Base-by-base conservation (phyloP, 805 yeast species). In the Cyberlindnera bimundalis region DNA sequence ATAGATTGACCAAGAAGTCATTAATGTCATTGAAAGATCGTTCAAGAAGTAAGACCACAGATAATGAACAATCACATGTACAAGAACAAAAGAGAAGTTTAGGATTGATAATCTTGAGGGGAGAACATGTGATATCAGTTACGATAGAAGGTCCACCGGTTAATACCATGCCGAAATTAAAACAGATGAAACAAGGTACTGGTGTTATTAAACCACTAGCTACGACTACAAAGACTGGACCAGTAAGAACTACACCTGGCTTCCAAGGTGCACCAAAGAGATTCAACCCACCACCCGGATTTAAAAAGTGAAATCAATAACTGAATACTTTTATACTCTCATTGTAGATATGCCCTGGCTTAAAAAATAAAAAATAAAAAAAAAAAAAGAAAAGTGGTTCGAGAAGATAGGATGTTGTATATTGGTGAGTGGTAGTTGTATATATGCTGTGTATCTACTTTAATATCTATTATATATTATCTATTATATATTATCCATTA, bases 71-170 rank as follows among this genome's bases (percentile, higher is more conserved):
- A 11, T 28, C 34, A 10, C 45, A 53, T 15, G 58, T 73, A 21
- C 70, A 68, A 29, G 84, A 81, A 45, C 90, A 84, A 47, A 86
- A 81, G 54, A 70, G 98, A 42, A 66, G 78, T 5, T 64, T 93
- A 18, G 98, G 98, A 0, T 71, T 93, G 37, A 74, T 86, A 2
- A 83, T 91, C 27, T 66, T 91, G 33, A 73, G 98, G 52, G 99
- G 99, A 2, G 96, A 88, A 50, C 85, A 83, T 50, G 78, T 93
- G 20, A 78, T 90, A 11, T 77, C 89, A 3, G 55, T 53, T 2
- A 57, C 66, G 15, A 55, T 58, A 23, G 68, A 55, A 39, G 56
- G 58, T 1, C 55, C 58, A 11, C 65, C 67, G 4, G 45, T 57
- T 2, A 36, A 45, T 3, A 33, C 44, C 42, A 39, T 37, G 6